Evolutionary conservation across 2,329 filamentous ascomycete genomes (phyloP), one percentile per base, ranked within the genome.

Genomic region (Byssochlamys sp.): DNA sequence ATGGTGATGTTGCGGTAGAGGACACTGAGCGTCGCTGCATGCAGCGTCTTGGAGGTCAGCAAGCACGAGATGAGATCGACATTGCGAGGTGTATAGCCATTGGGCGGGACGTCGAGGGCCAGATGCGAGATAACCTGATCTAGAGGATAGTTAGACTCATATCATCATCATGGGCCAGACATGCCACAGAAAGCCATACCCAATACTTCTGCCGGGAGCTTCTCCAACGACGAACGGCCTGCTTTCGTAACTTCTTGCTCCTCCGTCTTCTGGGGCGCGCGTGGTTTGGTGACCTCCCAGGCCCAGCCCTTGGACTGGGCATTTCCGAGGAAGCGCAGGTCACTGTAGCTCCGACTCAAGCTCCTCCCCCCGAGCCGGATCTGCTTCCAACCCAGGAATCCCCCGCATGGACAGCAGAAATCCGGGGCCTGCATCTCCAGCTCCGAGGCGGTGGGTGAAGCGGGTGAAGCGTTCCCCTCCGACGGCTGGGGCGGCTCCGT

Each of bases 1-100:
- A 92, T 87, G 50, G 88, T 90, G 71, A 92, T 88, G 70, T 89
- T 84, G 63, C 84, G 82, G 75, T 92, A 92, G 53, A 94, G 80
- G 5, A 88, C 88, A 63, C 83, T 82, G 33, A 91, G 77, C 2
- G 89, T 91, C 24, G 86, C 86, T 27, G 81, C 81, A 68, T 92
- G 86, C 59, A 92, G 77, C 29, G 83, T 83, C 68, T 82, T 84
- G n/a, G 88, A 92, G n/a, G 87, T 84, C 61, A 90, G 75, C 39
- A 92, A 79, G 61, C 90, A 81, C 19, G 88, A 84, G 77, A 91
- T 86, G 59, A 92, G 78, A 69, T 92, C 89, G 58, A 87, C 81
- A 69, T 92, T 92, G 62, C 89, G 86, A 45, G 86, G 84, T 27
- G 87, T 84, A 65, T 89, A 81, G 56, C 87, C 87, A 70, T 90